These are phyloP conservation scores for Ceratobasidium sp. DNA, from an alignment of 1,284 basidiomycete genomes.

Conservation along the genomic window DNA sequence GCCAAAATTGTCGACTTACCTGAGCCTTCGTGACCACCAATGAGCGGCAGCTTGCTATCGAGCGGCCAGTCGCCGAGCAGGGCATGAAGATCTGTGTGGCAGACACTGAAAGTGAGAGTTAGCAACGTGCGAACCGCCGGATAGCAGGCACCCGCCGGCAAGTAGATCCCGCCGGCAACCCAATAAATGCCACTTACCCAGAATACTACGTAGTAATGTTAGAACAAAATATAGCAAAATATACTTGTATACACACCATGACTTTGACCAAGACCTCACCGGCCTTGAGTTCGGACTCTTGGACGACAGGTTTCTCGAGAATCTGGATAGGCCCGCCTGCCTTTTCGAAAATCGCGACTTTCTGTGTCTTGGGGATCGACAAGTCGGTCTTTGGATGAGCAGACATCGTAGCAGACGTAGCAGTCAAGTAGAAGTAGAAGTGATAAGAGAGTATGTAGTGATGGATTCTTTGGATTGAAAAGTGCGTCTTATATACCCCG, in stretches of 20 bases:
- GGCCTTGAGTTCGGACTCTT: slow-evolving; percentile 72
- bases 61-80: slow-evolving; percentile 77
- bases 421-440: slow-evolving; percentile 3
- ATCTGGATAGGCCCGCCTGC: slow-evolving; percentile 38
- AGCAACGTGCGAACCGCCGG: slow-evolving; percentile 9
- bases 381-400: slow-evolving; percentile 39
- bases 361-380: slow-evolving; percentile 42
- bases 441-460: not conserved
- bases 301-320: slow-evolving; percentile 60
- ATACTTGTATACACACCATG: no score
- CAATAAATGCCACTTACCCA: slow-evolving; percentile 3
- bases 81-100: slow-evolving; percentile 85
- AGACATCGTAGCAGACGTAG: slow-evolving; percentile 12
- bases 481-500: slow-evolving; percentile 18
- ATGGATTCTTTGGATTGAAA: not conserved
- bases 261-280: slow-evolving; percentile 87
- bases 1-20: slow-evolving; percentile 55
- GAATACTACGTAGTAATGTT: no score
- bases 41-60: slow-evolving; percentile 71
- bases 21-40: slow-evolving; percentile 89
- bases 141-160: slow-evolving; percentile 28
- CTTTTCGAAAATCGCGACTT: slow-evolving; percentile 39
- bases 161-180: slow-evolving; percentile 8
- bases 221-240: no score
- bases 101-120: slow-evolving; percentile 54